These are phyloP conservation scores for Gloeopeniophorella convolvens DNA, from an alignment of 768 basidiomycete species.

Conservation along the genomic window DNA sequence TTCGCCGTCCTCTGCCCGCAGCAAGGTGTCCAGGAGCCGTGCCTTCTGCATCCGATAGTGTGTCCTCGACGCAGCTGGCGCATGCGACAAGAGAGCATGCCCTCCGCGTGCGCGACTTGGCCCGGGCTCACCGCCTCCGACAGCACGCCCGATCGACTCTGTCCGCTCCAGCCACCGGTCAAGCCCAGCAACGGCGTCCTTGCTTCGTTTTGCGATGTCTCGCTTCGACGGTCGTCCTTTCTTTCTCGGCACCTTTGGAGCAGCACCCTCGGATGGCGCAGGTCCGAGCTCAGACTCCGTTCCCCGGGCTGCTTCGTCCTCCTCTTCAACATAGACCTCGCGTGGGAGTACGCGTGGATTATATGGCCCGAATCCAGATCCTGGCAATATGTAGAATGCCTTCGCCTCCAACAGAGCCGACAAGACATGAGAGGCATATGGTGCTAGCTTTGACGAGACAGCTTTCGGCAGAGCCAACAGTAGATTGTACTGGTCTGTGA, in stretches of 20 bases:
- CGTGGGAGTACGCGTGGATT: slow-evolving; percentile 65
- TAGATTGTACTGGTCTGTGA: slow-evolving; percentile 49
- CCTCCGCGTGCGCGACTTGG: slow-evolving; percentile 2
- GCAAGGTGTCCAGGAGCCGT: slow-evolving; percentile 34
- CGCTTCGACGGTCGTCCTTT: slow-evolving; percentile 21
- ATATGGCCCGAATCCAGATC: slow-evolving; percentile 40
- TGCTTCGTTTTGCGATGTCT: slow-evolving; percentile 20
- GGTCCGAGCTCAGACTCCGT: neutral
- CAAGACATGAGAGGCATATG: slow-evolving; percentile 45
- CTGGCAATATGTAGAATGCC: slow-evolving; percentile 58
- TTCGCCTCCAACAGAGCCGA: slow-evolving; percentile 40
- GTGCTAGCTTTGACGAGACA: slow-evolving; percentile 41
- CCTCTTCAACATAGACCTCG: slow-evolving; percentile 49
- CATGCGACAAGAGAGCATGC: slow-evolving; percentile 27
- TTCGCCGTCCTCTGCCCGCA: slow-evolving; percentile 8
- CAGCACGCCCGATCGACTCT: neutral
- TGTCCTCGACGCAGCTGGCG: slow-evolving; percentile 30
- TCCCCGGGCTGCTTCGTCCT: neutral
- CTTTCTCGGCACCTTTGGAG: slow-evolving; percentile 13
- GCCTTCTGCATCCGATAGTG: slow-evolving; percentile 42
- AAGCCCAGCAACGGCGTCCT: slow-evolving; percentile 39
- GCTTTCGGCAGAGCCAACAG: slow-evolving; percentile 43
- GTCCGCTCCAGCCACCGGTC: slow-evolving; percentile 52
- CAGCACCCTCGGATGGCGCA: neutral
- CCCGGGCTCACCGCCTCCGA: neutral